Evolutionary conservation across 371 early-diverging fungal species (phyloP), one percentile per base, ranked within the genome.

Genomic region (Mucor irregularis): DNA sequence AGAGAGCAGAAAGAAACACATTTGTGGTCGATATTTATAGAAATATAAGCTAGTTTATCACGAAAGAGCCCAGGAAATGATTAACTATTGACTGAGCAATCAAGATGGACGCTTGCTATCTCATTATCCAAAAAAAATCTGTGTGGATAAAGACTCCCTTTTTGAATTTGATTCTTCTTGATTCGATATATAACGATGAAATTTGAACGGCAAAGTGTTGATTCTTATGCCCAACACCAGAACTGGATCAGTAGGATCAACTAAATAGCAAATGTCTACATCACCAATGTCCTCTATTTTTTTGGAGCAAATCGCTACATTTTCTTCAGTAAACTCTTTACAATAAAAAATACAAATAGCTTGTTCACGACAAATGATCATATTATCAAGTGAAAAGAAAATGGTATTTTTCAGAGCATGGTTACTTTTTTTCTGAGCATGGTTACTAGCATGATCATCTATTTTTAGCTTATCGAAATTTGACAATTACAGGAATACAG

Each of bases 171-270:
- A 49, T 49, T 49, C 24, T 49, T 49, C 49, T 14, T 49, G 49
- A 17, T 52, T 42, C 31, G 52, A 29, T 29, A 52, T 29, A 42
- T 47, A 45, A 37, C 55, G 21, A 47, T 34, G 47, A 47, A 55
- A 38, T 55, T 46, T 55, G 47, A 37, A 55, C 47, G 47, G 37
- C 47, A 55, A 46, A 30, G 46, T 21, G 22, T 37, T 55, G 28
- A 49, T 49, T 49, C 39, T 39, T 49, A 40, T 40, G 21, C 26
- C 28, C 34, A 49, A 49, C 14, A 49, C 57, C 17, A 56, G 49
- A 47, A 56, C 49, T 39, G 56, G 40, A 47, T 56, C 56, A 39
- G 56, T 56, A 38, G 56, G 49, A 48, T 56, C 56, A 40, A 39
- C 40, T 56, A 48, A 33, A 42, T 56, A 56, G 31, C 56, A 56